Conservation (phyloP, 2,329 filamentous ascomycete genomes). For the Colletotrichum simmondsii region DNA sequence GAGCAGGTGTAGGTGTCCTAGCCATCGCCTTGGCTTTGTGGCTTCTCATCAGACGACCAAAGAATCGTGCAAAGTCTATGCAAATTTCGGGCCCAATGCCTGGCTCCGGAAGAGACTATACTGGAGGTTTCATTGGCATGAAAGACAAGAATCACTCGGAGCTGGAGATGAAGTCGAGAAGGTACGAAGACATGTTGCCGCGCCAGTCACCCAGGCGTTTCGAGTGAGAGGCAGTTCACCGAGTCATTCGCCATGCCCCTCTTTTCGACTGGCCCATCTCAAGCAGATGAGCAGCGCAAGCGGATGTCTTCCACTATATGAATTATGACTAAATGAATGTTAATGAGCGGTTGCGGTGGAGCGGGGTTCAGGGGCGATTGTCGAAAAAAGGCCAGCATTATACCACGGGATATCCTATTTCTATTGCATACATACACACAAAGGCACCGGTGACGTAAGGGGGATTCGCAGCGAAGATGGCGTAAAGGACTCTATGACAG, state of each 20-base stretch:
- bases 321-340: conserved; percentile 28
- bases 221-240: conserved; percentile 38
- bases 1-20: conserved; percentile 54
- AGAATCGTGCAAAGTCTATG: conserved; percentile 43
- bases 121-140: conserved; percentile 22
- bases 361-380: not conserved
- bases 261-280: not conserved
- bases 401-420: conserved; percentile 1
- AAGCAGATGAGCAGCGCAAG: not conserved
- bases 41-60: conserved; percentile 50
- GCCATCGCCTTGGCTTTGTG: conserved; percentile 52
- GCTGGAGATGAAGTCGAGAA: conserved; percentile 62
- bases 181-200: conserved; percentile 69
- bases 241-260: not conserved
- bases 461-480: not conserved
- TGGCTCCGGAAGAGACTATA: conserved; percentile 51
- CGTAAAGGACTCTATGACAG: conserved; percentile 14
- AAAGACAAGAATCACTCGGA: conserved; percentile 49
- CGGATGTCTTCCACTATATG: not conserved
- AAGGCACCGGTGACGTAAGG: not conserved
- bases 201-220: conserved; percentile 59
- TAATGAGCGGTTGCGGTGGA: not conserved
- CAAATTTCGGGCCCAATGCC: conserved; percentile 65
- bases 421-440: not conserved
- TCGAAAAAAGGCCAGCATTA: not conserved